A percentile compares a stretch with the other conserved stretches of the same genome.
phyloP scores from a whole-genome alignment of 2,329 filamentous ascomycete species.

The Colletotrichum falcatum region DNA sequence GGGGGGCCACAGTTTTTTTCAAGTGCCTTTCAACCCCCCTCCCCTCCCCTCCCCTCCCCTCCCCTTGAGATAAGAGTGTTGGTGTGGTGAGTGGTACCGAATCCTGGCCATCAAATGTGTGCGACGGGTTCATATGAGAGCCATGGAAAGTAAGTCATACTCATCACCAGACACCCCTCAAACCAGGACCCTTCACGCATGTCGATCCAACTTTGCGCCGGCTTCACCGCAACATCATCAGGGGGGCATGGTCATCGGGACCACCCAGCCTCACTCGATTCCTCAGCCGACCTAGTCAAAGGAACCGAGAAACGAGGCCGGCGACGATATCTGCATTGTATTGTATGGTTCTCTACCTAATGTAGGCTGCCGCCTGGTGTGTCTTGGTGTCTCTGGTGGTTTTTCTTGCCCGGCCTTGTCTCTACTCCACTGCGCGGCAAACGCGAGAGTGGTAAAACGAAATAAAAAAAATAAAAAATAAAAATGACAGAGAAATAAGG shows the following conservation, averaged over 20 bases:
- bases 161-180: conserved; percentile 38
- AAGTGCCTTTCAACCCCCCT: conserved; percentile 7
- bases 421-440: conserved; percentile 30
- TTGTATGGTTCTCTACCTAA: background rate
- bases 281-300: conserved; percentile 10
- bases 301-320: conserved; percentile 1
- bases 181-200: conserved; percentile 35
- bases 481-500: background rate
- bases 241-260: conserved; percentile 17
- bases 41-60: conserved; percentile 9
- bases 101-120: conserved; percentile 24
- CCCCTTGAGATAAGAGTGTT: conserved; percentile 34
- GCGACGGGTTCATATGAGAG: background rate
- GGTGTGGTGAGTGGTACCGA: conserved; percentile 32
- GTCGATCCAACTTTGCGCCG: conserved; percentile 13
- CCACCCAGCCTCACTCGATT: conserved; percentile 13
- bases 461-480: background rate
- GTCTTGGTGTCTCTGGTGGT: background rate
- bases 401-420: background rate
- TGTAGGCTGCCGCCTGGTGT: background rate
- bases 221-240: conserved; percentile 33
- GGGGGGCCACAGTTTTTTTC: conserved; percentile 25
- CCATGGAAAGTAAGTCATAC: background rate
- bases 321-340: background rate
- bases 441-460: conserved; percentile 6